phyloP scores from a whole-genome alignment of 2,329 filamentous ascomycete genomes.

The Pseudogymnoascus sp. region DNA sequence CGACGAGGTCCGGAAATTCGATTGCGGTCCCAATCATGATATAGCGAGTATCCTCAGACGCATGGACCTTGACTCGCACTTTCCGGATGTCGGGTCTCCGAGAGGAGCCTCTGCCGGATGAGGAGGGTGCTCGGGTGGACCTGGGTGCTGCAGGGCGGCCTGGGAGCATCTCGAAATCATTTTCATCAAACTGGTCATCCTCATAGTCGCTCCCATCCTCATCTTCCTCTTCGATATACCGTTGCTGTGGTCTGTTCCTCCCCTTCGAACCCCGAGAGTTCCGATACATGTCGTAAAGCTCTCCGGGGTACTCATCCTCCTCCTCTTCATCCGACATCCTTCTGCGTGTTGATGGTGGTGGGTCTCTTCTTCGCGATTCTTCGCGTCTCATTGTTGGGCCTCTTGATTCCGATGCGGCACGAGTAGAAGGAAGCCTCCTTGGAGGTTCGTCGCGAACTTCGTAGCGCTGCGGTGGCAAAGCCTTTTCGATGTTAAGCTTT shows the following conservation, averaged over 20 bases:
- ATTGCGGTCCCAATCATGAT: conserved; percentile 72
- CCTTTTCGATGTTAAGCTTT: conserved; percentile 53
- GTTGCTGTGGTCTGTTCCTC: conserved; percentile 40
- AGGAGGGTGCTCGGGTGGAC: conserved; percentile 30
- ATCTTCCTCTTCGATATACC: conserved; percentile 74
- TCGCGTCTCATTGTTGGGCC: conserved; percentile 29
- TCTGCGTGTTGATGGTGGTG: conserved; percentile 19
- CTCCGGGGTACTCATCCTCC: conserved; percentile 52
- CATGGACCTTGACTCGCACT: conserved; percentile 87
- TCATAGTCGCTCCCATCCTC: conserved; percentile 67
- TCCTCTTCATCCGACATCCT: conserved; percentile 33
- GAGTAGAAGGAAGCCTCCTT: conserved; percentile 35
- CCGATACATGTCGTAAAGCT: conserved; percentile 58
- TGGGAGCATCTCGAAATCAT: conserved; percentile 71
- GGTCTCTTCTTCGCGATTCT: conserved; percentile 23
- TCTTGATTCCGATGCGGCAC: conserved; percentile 44
- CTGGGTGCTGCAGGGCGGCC: conserved; percentile 37
- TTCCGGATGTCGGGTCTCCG: conserved; percentile 61
- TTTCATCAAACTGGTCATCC: conserved; percentile 62
- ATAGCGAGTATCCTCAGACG: conserved; percentile 74
- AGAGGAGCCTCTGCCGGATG: conserved; percentile 43
- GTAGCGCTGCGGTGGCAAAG: conserved; percentile 37
- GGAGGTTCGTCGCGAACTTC: conserved; percentile 24
- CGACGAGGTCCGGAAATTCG: conserved; percentile 68
- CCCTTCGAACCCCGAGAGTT: conserved; percentile 32